Base-by-base conservation (phyloP, 2,329 filamentous ascomycete species). In the Anisogramma anomala region DNA sequence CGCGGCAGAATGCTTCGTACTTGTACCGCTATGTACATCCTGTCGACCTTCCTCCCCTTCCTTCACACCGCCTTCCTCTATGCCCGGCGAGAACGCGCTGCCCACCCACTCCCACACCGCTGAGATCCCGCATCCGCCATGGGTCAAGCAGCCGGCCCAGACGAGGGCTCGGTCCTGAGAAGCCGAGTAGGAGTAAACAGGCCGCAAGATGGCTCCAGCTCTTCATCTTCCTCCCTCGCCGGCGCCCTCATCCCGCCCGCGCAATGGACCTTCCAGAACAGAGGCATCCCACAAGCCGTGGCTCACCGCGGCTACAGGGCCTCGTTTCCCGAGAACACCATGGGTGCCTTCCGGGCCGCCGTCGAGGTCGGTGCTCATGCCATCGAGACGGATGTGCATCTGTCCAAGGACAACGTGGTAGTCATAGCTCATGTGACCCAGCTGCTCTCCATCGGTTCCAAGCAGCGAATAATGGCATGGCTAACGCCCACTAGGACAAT, bases 331-430 rank as follows among this genome's bases (percentile, higher is more conserved):
- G 89, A 96, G 60, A 96, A 96, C 62, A 82, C 84, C 2, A 77
- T 95, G 71, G 72, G 68, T 13, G 82, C 84, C 6, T 93, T 94
- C 62, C 66, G 66, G 43, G 80, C 72, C 20, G 88, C 87, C 1
- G 71, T 89, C 2, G 66, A 76, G 23, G 78, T 77, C 14, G 85
- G 85, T 15, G 77, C 84, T 0, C 76, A 93, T 53, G 89, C 82
- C 0, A 66, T 96, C 20, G 89, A 96, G 64, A 93, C 86, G 14
- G 89, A 96, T 54, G 61, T 95, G 7, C 88, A 93, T 57, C 62
- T 95, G 25, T 80, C 84, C 11, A 77, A 72, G 47, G 89, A 96
- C 54, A 79, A 81, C 6, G 79, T 94, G 0, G 82, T 94, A 1
- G 84, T 96, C 8, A 64, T 96, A 30, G 85, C 82, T 33, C 87